These are phyloP conservation scores for Anisodus tanguticus DNA, from an alignment of 257 asterid genomes.

Conservation along the genomic window DNA sequence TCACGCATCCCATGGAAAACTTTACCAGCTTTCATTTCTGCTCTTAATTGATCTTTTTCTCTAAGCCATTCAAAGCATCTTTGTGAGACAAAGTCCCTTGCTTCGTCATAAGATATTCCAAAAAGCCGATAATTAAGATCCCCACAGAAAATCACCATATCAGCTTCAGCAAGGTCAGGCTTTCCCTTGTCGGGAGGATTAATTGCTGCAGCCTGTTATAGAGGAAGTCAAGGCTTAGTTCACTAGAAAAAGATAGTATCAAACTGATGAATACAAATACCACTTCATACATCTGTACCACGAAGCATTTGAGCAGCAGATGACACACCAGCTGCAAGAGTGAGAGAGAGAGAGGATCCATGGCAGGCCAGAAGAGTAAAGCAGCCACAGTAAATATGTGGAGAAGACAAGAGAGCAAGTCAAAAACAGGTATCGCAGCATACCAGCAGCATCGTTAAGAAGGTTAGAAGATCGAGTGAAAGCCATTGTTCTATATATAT, in stretches of 20 bases:
- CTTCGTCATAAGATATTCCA: constrained; percentile 96
- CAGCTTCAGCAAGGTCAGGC: constrained; percentile 96
- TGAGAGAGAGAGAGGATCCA: constrained; percentile 58
- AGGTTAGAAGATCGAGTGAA: constrained; percentile 71
- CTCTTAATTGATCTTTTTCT: constrained; percentile 89
- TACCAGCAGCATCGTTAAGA: constrained; percentile 78
- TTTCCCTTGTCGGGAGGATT: constrained; percentile 70
- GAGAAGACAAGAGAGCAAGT: constrained; percentile 78
- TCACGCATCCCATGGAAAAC: constrained; percentile 99
- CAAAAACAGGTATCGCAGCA: constrained; percentile 69
- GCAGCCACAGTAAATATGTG: constrained; percentile 71
- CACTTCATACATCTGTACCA: constrained; percentile 58
- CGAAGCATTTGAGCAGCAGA: constrained; percentile 89
- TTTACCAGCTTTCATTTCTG: constrained; percentile 90
- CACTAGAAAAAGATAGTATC: constrained; percentile 22
- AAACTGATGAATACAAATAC: constrained; percentile 12
- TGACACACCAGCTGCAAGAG: constrained; percentile 89
- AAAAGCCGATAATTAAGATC: constrained; percentile 94
- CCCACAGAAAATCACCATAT: constrained; percentile 78
- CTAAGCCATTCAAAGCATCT: constrained; percentile 99
- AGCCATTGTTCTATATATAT: constrained; percentile 80
- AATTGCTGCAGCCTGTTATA: constrained; percentile 47
- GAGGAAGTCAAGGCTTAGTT: neutral
- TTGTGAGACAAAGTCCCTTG: constrained; percentile 97
- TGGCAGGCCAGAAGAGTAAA: constrained; percentile 78